Base-by-base conservation (phyloP, 1,284 basidiomycete species). In the Boletellus deceptivus region DNA sequence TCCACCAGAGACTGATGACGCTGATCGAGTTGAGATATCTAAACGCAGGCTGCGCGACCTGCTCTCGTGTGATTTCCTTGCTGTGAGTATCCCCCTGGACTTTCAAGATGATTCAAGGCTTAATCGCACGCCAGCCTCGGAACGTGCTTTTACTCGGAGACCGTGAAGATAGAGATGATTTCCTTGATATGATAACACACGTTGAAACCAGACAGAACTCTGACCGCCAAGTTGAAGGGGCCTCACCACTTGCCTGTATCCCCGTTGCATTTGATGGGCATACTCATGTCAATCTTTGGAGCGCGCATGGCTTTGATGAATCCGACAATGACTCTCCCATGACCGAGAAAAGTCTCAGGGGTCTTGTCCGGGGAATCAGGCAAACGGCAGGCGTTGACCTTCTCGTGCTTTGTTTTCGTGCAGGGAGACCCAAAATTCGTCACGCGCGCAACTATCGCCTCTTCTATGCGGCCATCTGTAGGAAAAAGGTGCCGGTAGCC, bases 361-460 rank as follows among this genome's bases (percentile, higher is more conserved):
- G 43, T 11, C 36, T 64, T 25, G 37, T 63, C 10, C 58, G 52
- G 10, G 57, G 60, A 10, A 60, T 75, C 35, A 54, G 57, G 2
- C 49, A 54, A 36, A 48, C 40, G 13, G 41, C 43, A 2, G 61
- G 67, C 8, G 48, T 69, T 11, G 50, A 63, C 24, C 61, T 67
- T 17, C 59, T 67, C 33, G 31, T 64, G 13, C 64, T 61, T 29
- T 63, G 61, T 46, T 61, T 64, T 16, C 63, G 61, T 17, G 63
- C 53, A 6, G 59, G 64, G 20, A 65, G 63, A 48, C 53, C 49
- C 4, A 54, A 46, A 35, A 4, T 50, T 10, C 54, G 49, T 14
- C 61, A 64, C 16, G 14, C 29, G 24, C 56, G 54, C 8, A 64
- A 49, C 18, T 65, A 62, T 27, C 38, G 46, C 17, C 42, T 66